Conservation (phyloP, 2,329 filamentous ascomycete genomes). For the Knoxdaviesia proteae region DNA sequence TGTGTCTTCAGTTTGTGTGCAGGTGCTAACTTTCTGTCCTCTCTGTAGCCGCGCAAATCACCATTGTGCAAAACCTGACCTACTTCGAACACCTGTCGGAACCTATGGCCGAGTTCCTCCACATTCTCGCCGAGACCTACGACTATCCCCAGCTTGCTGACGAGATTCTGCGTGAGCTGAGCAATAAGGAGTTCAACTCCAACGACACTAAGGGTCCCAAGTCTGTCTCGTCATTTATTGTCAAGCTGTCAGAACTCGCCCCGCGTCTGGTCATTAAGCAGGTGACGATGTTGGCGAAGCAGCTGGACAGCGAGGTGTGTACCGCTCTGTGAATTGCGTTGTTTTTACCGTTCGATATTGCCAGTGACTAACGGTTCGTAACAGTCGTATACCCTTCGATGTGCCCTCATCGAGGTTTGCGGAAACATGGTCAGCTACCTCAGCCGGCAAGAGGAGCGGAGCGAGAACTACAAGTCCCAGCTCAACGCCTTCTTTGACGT, state of each 20-base stretch:
- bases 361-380: neutral
- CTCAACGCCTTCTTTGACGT: slow-evolving; percentile 96
- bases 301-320: slow-evolving; percentile 74
- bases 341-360: neutral
- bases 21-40: slow-evolving; percentile 8
- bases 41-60: slow-evolving; percentile 67
- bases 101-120: slow-evolving; percentile 94
- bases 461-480: slow-evolving; percentile 84
- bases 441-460: slow-evolving; percentile 75
- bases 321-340: neutral
- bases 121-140: slow-evolving; percentile 91
- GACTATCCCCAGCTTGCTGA: slow-evolving; percentile 91
- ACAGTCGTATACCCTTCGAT: slow-evolving; percentile 77
- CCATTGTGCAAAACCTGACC: slow-evolving; percentile 89
- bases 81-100: slow-evolving; percentile 99
- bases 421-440: slow-evolving; percentile 86
- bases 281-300: slow-evolving; percentile 85
- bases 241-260: slow-evolving; percentile 79
- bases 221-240: slow-evolving; percentile 83
- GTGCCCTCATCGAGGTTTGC: slow-evolving; percentile 87
- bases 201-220: slow-evolving; percentile 93
- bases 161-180: slow-evolving; percentile 81
- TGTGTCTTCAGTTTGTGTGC: neutral
- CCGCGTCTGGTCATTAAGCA: slow-evolving; percentile 91
- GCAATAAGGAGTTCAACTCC: slow-evolving; percentile 94